Percentiles rank a stretch among this genome's conserved stretches.
phyloP scores from a whole-genome alignment of 2,329 filamentous ascomycete species.

The Clarireedia homoeocarpa region DNA sequence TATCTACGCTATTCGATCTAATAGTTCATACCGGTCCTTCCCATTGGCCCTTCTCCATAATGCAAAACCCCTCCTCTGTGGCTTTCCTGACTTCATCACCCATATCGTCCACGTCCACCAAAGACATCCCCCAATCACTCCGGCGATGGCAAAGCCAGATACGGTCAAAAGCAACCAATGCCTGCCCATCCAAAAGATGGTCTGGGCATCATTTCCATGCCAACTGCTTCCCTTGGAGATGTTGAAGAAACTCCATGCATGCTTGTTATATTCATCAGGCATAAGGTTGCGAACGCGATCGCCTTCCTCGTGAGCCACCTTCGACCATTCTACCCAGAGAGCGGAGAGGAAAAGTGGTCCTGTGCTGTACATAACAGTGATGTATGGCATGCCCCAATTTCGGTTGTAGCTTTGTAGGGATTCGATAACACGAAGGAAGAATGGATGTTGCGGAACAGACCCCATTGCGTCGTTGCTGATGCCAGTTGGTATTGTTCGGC shows the following conservation, averaged over 20 bases:
- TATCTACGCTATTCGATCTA: slow-evolving; percentile 25
- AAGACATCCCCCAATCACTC: slow-evolving; percentile 20
- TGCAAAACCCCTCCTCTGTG: slow-evolving; percentile 9
- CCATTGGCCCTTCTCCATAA: slow-evolving; percentile 23
- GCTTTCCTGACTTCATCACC: slow-evolving; percentile 17
- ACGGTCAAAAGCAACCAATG: slow-evolving; percentile 33
- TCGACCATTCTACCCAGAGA: slow-evolving; percentile 67
- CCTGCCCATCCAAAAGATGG: slow-evolving; percentile 42
- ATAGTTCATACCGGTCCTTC: slow-evolving; percentile 26
- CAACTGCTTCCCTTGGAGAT: slow-evolving; percentile 37
- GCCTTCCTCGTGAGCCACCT: slow-evolving; percentile 37
- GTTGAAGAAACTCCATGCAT: slow-evolving; percentile 65
- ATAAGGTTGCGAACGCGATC: slow-evolving; percentile 60
- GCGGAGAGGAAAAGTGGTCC: slow-evolving; percentile 70
- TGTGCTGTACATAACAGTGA: slow-evolving; percentile 73
- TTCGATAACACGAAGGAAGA: slow-evolving; percentile 64
- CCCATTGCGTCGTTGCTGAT: slow-evolving; percentile 80
- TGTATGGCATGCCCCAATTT: slow-evolving; percentile 56
- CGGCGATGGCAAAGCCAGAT: slow-evolving; percentile 28
- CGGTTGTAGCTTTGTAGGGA: slow-evolving; percentile 59
- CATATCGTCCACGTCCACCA: slow-evolving; percentile 27
- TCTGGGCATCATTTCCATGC: slow-evolving; percentile 39
- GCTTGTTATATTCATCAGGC: slow-evolving; percentile 60
- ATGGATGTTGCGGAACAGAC: slow-evolving; percentile 62
- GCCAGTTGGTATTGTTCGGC: slow-evolving; percentile 65